These are phyloP conservation scores for Trichoderma koningii DNA, from an alignment of 2,329 filamentous ascomycete species.

Conservation along the genomic window DNA sequence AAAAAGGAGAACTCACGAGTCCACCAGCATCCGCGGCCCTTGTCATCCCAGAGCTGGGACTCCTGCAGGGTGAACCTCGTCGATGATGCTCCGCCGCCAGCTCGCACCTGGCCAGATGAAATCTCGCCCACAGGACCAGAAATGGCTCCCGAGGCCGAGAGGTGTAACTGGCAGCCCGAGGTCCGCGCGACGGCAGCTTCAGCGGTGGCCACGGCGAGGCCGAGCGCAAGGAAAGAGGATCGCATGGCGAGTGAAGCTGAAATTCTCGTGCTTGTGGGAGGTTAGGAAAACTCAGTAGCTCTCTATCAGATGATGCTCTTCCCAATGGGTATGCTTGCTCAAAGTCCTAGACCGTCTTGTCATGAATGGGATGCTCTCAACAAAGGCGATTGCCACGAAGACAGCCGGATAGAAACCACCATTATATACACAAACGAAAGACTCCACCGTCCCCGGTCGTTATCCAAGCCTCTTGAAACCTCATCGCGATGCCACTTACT, in stretches of 20 bases:
- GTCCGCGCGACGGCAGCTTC: constrained; percentile 29
- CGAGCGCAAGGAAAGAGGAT: constrained; percentile 28
- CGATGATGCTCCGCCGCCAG: constrained; percentile 51
- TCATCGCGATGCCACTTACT: constrained; percentile 14
- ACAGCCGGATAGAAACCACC: constrained; percentile 5
- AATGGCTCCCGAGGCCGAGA: constrained; percentile 51
- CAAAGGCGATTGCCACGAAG: neutral
- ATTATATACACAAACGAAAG: constrained; percentile 12
- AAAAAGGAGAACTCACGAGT: constrained; percentile 50
- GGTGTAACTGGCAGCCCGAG: constrained; percentile 45
- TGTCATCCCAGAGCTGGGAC: constrained; percentile 57
- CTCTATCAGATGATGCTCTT: neutral
- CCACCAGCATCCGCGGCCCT: constrained; percentile 63
- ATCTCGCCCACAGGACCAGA: constrained; percentile 62
- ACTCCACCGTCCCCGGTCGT: neutral
- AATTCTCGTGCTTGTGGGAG: neutral
- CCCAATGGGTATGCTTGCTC: neutral
- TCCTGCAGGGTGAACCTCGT: constrained; percentile 58
- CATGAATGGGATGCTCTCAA: neutral
- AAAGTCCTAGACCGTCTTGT: neutral
- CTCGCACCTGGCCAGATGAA: constrained; percentile 56
- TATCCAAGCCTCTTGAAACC: constrained; percentile 3
- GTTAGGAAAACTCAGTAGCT: neutral
- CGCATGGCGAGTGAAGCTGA: constrained; percentile 20
- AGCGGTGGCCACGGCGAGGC: constrained; percentile 29